Evolutionary conservation across 1,284 basidiomycete genomes (phyloP).

Genomic region (Trichosporon coremiiforme): DNA sequence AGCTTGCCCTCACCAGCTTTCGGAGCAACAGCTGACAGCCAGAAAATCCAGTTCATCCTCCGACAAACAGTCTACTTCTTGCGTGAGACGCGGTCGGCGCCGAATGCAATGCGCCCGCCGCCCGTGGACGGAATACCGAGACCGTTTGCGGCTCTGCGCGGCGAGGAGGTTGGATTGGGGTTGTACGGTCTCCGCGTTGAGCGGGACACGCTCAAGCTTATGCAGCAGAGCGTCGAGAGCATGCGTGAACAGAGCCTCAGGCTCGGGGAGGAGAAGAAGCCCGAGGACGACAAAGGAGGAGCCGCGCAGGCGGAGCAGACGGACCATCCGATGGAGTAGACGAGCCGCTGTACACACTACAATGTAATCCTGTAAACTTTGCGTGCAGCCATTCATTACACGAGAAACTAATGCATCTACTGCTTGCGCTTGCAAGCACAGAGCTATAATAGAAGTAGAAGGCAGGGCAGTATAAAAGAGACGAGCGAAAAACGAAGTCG

Average conservation of each 20-base stretch:
- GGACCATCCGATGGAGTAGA: constrained; percentile 10
- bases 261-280: constrained; percentile 13
- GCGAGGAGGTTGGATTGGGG: constrained; percentile 35
- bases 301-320: neutral
- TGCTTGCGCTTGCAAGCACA: neutral
- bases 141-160: constrained; percentile 28
- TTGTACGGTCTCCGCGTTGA: constrained; percentile 49
- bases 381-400: neutral
- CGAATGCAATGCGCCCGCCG: constrained; percentile 41
- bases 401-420: constrained; percentile 13
- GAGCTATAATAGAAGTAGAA: constrained; percentile 23
- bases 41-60: constrained; percentile 55
- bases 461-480: constrained; percentile 18
- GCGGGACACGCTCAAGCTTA: constrained; percentile 38
- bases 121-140: constrained; percentile 41
- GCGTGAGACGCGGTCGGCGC: constrained; percentile 42
- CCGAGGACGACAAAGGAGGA: constrained; percentile 13
- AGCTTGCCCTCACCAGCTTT: no score
- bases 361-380: neutral
- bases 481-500: constrained; percentile 52
- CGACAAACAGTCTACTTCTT: constrained; percentile 52
- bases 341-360: constrained; percentile 1
- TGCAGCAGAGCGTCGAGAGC: constrained; percentile 10
- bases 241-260: constrained; percentile 1
- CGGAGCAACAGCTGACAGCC: constrained; percentile 20